These are phyloP conservation scores for Artemisia tridentata DNA, from an alignment of 129 eudicot genomes.

Conservation along the genomic window DNA sequence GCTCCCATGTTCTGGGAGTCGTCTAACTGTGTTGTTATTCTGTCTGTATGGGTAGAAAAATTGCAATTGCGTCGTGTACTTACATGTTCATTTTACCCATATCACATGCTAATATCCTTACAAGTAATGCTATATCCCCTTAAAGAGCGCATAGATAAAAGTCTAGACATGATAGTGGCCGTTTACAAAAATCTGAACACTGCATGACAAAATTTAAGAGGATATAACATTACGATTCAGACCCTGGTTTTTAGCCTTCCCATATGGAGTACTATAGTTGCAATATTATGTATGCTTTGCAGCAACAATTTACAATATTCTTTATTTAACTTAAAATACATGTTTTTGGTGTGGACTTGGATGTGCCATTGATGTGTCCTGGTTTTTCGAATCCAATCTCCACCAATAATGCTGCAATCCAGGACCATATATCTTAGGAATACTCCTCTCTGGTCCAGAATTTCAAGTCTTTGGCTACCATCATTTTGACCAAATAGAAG, in stretches of 20 bases:
- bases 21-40: constrained; percentile 8
- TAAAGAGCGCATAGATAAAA: neutral
- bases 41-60: constrained; percentile 1
- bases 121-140: neutral
- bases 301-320: neutral
- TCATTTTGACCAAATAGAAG: too few species aligned
- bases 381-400: too few species aligned
- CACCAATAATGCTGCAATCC: too few species aligned
- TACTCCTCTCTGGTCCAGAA: too few species aligned
- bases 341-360: too few species aligned
- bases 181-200: neutral
- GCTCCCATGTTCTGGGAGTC: neutral
- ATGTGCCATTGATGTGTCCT: neutral
- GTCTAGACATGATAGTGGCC: too few species aligned
- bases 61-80: neutral
- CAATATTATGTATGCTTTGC: neutral
- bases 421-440: too few species aligned
- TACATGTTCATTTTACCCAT: neutral
- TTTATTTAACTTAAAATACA: too few species aligned
- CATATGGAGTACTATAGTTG: neutral
- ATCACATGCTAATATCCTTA: neutral
- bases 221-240: neutral
- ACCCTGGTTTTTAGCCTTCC: neutral
- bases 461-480: too few species aligned
- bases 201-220: neutral